A percentile compares a stretch with the other conserved stretches of the same genome.
phyloP scores from a whole-genome alignment of 805 yeast species.

The Hanseniaspora mollemarum region DNA sequence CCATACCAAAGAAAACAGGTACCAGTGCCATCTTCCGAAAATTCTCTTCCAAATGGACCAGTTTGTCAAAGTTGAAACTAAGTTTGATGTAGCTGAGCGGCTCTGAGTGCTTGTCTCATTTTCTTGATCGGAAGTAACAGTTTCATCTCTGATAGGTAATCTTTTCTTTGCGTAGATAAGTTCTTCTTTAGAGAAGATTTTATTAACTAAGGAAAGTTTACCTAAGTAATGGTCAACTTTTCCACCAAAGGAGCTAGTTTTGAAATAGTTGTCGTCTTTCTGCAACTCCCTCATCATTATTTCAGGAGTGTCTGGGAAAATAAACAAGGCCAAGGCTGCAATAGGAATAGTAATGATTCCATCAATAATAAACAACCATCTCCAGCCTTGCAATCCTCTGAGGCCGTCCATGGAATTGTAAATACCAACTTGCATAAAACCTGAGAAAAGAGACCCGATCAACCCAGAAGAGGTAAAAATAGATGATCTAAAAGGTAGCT shows the following conservation, averaged over 20 bases:
- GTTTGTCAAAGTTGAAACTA: conserved; percentile 20
- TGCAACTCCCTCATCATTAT: conserved; percentile 30
- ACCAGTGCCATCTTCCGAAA: conserved; percentile 46
- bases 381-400: conserved; percentile 49
- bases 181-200: conserved; percentile 35
- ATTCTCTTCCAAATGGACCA: conserved; percentile 36
- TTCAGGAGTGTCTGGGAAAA: conserved; percentile 52
- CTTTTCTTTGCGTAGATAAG: conserved; percentile 35
- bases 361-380: conserved; percentile 58
- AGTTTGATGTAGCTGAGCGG: conserved; percentile 33
- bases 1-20: conserved; percentile 44
- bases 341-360: conserved; percentile 48
- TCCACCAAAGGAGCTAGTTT: neutral
- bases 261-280: neutral
- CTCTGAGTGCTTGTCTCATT: conserved; percentile 19
- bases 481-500: conserved; percentile 42
- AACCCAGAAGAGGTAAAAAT: conserved; percentile 45
- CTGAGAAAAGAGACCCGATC: conserved; percentile 44
- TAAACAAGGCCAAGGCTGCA: conserved; percentile 43
- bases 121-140: conserved; percentile 23
- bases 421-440: conserved; percentile 48
- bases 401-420: conserved; percentile 36
- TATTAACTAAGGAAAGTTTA: conserved; percentile 24
- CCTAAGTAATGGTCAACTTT: conserved; percentile 16
- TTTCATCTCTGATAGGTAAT: conserved; percentile 33